Conservation (phyloP, 139 green algal genomes). For the Volvox africanus region DNA sequence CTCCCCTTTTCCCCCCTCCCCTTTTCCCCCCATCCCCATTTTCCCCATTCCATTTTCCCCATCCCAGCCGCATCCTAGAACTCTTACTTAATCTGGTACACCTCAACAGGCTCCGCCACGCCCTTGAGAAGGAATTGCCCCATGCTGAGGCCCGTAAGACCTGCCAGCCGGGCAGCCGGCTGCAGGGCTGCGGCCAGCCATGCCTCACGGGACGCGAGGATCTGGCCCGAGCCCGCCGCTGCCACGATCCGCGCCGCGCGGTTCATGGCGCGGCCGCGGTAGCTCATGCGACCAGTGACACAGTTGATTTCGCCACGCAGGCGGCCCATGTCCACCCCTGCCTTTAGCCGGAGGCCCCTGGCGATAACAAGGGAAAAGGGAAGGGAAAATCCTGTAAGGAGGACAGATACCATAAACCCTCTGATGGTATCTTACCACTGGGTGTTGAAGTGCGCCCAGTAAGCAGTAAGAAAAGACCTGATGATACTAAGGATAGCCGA, state of each 20-base stretch:
- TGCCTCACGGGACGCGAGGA: conserved; percentile 42
- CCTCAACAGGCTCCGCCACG: conserved; percentile 42
- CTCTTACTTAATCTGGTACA: conserved; percentile 43
- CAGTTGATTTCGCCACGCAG: conserved; percentile 55
- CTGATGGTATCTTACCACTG: too few relatives aligned
- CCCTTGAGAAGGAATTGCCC: conserved; percentile 53
- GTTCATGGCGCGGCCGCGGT: conserved; percentile 59
- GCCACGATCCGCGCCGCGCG: conserved; percentile 64
- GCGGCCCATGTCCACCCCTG: conserved; percentile 48
- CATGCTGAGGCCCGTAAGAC: conserved; percentile 29
- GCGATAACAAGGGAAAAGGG: too few relatives aligned
- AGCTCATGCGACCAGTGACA: conserved; percentile 50
- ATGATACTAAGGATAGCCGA: too few relatives aligned
- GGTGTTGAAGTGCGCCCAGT: too few relatives aligned
- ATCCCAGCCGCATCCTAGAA: too few relatives aligned
- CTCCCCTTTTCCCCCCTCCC: neutral
- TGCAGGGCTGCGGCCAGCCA: conserved; percentile 1
- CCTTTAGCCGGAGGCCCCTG: conserved; percentile 57
- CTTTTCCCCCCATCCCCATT: neutral
- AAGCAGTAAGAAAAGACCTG: too few relatives aligned
- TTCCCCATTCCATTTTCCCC: neutral
- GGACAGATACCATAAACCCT: too few relatives aligned
- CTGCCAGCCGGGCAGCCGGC: neutral
- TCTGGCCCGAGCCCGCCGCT: conserved; percentile 56
- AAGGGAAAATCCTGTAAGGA: too few relatives aligned